Evolutionary conservation across 345 rosid genomes (phyloP), one percentile per base, ranked within the genome.

Genomic region (Pelargonium nanum): DNA sequence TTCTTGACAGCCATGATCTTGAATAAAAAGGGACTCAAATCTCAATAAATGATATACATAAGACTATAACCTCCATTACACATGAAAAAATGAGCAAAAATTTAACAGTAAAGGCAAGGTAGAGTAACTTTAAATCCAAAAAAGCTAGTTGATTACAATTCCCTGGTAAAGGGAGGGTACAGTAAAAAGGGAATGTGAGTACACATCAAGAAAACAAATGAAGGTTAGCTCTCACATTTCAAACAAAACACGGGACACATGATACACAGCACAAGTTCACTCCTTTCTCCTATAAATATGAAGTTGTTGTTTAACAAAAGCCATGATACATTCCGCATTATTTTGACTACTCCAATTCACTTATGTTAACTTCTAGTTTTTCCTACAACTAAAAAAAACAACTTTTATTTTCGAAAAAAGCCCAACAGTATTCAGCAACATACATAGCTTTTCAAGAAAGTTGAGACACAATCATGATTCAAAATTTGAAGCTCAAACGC

Each of bases 1-100:
- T 90, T 94, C 85, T 94, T 94, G 74, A 94, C 99, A 54, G 90
- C 91, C 95, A 94, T 90, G 62, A 94, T 71, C 99, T 85, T 63
- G 1, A 52, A 53, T 25, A 15, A 48, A 53, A 57, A n/a, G 22
- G 50, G 24, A 54, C 50, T 4, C 20, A n/a, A 13, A 51, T 62
- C 53, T 30, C 26, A 26, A 56, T 26, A n/a, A 48, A 53, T 19
- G 22, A 55, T 1, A 16, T 28, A 10, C 0, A 26, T 26, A 12
- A 54, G 30, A 26, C 1, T 21, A 6, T 26, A 23, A 4, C 6
- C 3, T 4, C 19, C 22, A 61, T 7, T n/a, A 13, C 56, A 19
- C 20, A 19, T 53, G 8, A 12, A 20, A 7, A 53, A 53, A 53
- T 6, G 20, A 17, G 13, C 56, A 17, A 53, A 2, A 12, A 6